These are phyloP conservation scores for Diversispora eburnea DNA, from an alignment of 192 early-diverging fungal genomes.

Conservation along the genomic window DNA sequence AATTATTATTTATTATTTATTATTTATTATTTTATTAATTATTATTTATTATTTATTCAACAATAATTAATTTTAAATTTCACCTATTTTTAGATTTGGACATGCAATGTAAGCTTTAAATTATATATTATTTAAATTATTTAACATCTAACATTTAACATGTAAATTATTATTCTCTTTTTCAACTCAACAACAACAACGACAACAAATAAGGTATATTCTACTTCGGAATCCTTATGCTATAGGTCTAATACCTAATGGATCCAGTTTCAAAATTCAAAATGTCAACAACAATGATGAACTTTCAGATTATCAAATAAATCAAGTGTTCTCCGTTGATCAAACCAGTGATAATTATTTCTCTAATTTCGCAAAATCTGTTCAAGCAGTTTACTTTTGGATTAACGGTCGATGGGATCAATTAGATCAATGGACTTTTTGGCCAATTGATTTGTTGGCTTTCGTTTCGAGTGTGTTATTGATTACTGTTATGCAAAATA, in stretches of 20 bases:
- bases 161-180: too few species aligned
- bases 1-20: too few species aligned
- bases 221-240: neutral
- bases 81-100: neutral
- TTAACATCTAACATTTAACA: too few species aligned
- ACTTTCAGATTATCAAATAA: neutral
- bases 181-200: too few species aligned
- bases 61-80: too few species aligned
- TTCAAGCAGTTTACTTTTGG: slow-evolving; percentile 17
- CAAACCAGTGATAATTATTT: slow-evolving; percentile 10
- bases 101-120: neutral
- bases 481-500: slow-evolving; percentile 24
- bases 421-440: slow-evolving; percentile 15
- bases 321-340: neutral
- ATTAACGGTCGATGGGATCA: slow-evolving; percentile 26
- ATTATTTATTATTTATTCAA: too few species aligned
- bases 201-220: too few species aligned
- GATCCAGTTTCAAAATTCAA: neutral
- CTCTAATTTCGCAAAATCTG: neutral
- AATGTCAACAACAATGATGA: neutral
- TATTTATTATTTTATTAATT: too few species aligned
- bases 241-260: neutral
- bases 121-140: too few species aligned
- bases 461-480: slow-evolving; percentile 18
- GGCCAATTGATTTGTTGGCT: neutral